Evolutionary conservation across 2,329 filamentous ascomycete species (phyloP), one percentile per base, ranked within the genome.

Genomic region (Xylogone sp.): DNA sequence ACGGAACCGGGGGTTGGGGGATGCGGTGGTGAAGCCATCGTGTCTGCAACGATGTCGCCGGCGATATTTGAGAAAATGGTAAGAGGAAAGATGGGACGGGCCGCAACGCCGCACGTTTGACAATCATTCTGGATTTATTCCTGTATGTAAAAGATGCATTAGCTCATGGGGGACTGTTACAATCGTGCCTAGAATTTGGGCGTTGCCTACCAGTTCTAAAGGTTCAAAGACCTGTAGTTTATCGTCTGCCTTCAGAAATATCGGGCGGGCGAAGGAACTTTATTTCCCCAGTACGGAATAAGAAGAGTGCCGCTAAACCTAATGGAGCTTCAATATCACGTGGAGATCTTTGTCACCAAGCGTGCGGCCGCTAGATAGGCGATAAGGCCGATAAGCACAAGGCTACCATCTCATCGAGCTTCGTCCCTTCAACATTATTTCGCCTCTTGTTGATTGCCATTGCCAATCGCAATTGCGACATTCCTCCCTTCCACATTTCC

Each of bases 1-100:
- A 65, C 2, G 92, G 92, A 22, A 86, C 61, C 43, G 65, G 73
- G 43, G 56, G 66, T 62, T 59, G 68, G 61, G 53, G 69, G 68
- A 63, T 58, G 13, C 56, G 57, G 42, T 59, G 67, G 61, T 76
- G 74, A 22, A 76, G 63, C 21, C 58, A 64, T 59, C 75, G 70
- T 48, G 69, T 45, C 53, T 58, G 60, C 31, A 51, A 45, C 29
- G 49, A 43, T 46, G 46, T 48, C 16, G 56, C 69, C 45, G 69
- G 51, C n/a, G n/a, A n/a, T n/a, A n/a, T n/a, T 27, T 60, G 60
- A 21, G 59, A 29, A 48, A 64, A 66, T 6, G 63, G 62, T 4
- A 65, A 53, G 39, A 67, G 57, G 45, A 64, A 67, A 2, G 60
- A 62, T 2, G 62, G 62, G 42, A 66, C 61, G 2, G 63, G 49